phyloP scores from a whole-genome alignment of 2,329 filamentous ascomycete genomes.

The Epicoccum nigrum region DNA sequence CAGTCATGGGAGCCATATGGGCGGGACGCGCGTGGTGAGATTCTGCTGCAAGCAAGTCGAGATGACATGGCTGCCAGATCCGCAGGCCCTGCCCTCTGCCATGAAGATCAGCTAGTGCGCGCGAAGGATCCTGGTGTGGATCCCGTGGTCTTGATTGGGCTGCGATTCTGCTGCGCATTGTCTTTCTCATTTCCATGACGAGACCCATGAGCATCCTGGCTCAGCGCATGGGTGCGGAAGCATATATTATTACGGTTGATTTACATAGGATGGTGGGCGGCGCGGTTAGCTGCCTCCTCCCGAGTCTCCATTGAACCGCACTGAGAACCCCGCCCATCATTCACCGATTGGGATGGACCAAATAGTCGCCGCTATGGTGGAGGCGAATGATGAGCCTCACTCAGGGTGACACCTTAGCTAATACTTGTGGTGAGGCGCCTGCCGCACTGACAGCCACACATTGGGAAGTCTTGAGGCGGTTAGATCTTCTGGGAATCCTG shows the following conservation, averaged over 20 bases:
- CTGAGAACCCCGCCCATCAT: constrained; percentile 18
- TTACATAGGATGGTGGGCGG: constrained; percentile 20
- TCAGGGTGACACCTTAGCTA: constrained; percentile 25
- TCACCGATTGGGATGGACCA: constrained; percentile 18
- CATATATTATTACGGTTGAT: constrained; percentile 11
- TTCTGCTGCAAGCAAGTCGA: constrained; percentile 2
- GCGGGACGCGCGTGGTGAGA: not conserved
- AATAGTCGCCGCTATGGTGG: constrained; percentile 6
- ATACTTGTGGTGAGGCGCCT: constrained; percentile 19
- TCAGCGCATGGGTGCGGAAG: constrained; percentile 21
- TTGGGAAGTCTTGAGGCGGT: constrained; percentile 11
- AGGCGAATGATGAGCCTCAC: constrained; percentile 25
- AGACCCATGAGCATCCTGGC: constrained; percentile 15
- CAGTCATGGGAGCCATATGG: not conserved
- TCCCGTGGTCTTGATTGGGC: constrained; percentile 24
- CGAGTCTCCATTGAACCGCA: constrained; percentile 20
- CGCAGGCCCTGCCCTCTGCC: constrained; percentile 2
- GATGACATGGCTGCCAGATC: constrained; percentile 9
- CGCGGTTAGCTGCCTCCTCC: constrained; percentile 30
- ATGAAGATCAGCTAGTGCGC: constrained; percentile 22
- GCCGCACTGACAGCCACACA: constrained; percentile 15
- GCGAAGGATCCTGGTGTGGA: constrained; percentile 33
- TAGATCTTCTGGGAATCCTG: constrained; percentile 28
- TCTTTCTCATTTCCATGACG: constrained; percentile 20
- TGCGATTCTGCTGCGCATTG: constrained; percentile 16